Evolutionary conservation across 495 filamentous ascomycete genomes (phyloP).

Genomic region (Xylaria palmicola): DNA sequence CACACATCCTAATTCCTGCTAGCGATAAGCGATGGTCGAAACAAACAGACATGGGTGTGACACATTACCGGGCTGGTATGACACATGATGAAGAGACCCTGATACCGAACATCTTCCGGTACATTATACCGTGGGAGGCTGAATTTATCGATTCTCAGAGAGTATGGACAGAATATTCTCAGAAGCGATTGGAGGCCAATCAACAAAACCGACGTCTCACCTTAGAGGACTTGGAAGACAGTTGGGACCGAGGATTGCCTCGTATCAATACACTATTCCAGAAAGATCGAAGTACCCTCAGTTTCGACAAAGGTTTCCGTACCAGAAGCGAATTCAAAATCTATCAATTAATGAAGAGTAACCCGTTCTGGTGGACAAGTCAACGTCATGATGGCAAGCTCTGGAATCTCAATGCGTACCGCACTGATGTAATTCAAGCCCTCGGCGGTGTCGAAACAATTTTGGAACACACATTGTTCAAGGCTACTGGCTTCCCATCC

Average conservation of each 20-base stretch:
- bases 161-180: slow-evolving; percentile 99
- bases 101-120: slow-evolving; percentile 98
- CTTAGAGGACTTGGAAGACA: slow-evolving; percentile 95
- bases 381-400: slow-evolving; percentile 97
- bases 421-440: slow-evolving; percentile 98
- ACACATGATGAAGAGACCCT: slow-evolving; percentile 96
- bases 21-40: slow-evolving; percentile 98
- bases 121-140: slow-evolving; percentile 99
- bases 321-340: slow-evolving; percentile 96
- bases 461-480: slow-evolving; percentile 96
- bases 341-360: slow-evolving; percentile 99
- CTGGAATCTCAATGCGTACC: slow-evolving; percentile 97
- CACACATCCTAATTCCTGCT: slow-evolving; percentile 96
- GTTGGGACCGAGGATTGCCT: slow-evolving; percentile 97
- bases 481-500: slow-evolving; percentile 95
- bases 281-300: slow-evolving; percentile 95
- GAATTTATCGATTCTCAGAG: slow-evolving; percentile 99
- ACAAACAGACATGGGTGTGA: slow-evolving; percentile 96
- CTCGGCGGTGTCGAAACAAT: slow-evolving; percentile 99
- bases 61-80: slow-evolving; percentile 98
- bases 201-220: slow-evolving; percentile 96
- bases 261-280: slow-evolving; percentile 99
- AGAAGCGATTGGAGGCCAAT: slow-evolving; percentile 95
- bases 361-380: slow-evolving; percentile 99
- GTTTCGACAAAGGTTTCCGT: slow-evolving; percentile 98